A percentile compares a stretch with the other conserved stretches of the same genome.
phyloP scores from a whole-genome alignment of 2,329 filamentous ascomycete genomes.

The Alternaria sp. region DNA sequence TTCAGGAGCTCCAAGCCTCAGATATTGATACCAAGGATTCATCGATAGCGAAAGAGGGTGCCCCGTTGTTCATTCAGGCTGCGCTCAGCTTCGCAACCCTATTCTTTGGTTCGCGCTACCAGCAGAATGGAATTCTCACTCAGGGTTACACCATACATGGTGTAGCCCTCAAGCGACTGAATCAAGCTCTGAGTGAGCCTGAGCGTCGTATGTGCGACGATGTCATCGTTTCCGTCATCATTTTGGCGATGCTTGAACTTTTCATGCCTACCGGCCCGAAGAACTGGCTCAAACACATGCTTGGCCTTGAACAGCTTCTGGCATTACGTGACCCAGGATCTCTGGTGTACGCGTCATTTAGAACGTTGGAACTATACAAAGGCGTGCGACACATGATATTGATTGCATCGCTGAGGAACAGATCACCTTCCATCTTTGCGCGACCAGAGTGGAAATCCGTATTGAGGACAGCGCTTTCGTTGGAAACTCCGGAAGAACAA shows the following conservation, averaged over 20 bases:
- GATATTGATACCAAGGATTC: slow-evolving; percentile 20
- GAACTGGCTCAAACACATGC: slow-evolving; percentile 41
- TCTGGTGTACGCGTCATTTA: slow-evolving; percentile 14
- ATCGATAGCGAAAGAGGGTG: neutral
- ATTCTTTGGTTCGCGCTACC: slow-evolving; percentile 37
- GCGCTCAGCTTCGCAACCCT: slow-evolving; percentile 38
- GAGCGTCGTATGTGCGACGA: slow-evolving; percentile 34
- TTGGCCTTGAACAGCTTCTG: slow-evolving; percentile 38
- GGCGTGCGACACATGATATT: slow-evolving; percentile 35
- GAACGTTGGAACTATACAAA: slow-evolving; percentile 32
- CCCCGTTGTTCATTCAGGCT: slow-evolving; percentile 27
- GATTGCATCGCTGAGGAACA: slow-evolving; percentile 29
- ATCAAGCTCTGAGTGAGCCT: slow-evolving; percentile 32
- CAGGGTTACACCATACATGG: slow-evolving; percentile 36
- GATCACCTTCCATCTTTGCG: slow-evolving; percentile 38
- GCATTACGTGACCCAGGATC: slow-evolving; percentile 30
- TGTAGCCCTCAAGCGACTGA: slow-evolving; percentile 36
- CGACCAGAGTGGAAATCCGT: slow-evolving; percentile 35
- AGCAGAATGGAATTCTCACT: slow-evolving; percentile 22
- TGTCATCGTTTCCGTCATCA: slow-evolving; percentile 35
- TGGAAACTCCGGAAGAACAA: slow-evolving; percentile 29
- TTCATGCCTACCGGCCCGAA: slow-evolving; percentile 36
- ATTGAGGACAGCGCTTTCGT: slow-evolving; percentile 23
- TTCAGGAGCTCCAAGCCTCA: slow-evolving; percentile 25
- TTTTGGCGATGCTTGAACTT: slow-evolving; percentile 38